Evolutionary conservation across 2,329 filamentous ascomycete species (phyloP), one percentile per base, ranked within the genome.

Genomic region (Cryoendolithus antarcticus): DNA sequence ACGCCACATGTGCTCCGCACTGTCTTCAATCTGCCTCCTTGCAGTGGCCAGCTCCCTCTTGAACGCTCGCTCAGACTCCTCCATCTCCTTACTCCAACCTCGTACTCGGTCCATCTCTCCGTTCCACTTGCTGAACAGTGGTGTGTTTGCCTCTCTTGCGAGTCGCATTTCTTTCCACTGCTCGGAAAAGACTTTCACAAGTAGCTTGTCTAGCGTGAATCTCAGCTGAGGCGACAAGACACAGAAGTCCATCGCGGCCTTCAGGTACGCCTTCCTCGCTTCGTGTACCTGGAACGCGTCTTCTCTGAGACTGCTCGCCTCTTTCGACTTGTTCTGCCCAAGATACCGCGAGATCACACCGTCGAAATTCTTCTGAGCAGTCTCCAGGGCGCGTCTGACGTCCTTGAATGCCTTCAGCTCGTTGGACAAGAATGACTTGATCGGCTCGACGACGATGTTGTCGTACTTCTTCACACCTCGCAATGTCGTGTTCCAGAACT

Each of bases 221-320:
- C 91, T 78, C 34, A 96, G 64, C 59, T 95, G 86, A 1, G 91
- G 88, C 1, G 84, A 85, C 49, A 86, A 73, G 48, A 91, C 77
- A 52, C 85, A 93, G 58, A 88, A 96, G 61, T 98, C 91, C 75
- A 98, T 79, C 9, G 85, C 88, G 1, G 88, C 82, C 57, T 86
- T 89, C 32, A 96, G 69, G 58, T 98, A 98, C 28, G 79, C 75
- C 55, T 91, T 93, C 42, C 89, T 77, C 19, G 85, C 83, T 66
- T 96, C 91, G 58, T 94, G 91, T 30, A 96, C 76, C 57, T 91
- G 80, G 54, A 98, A 98, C 1, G 91, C 91, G 62, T 98, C 91
- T 60, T 98, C 91, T 44, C 91, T 75, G 40, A 98, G 68, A 1
- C 86, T 76, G 0, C 86, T 95, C 0, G 89, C 76, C 61, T 98